Base-by-base conservation (phyloP, 2,329 filamentous ascomycete genomes). In the Cryphonectria parasitica region DNA sequence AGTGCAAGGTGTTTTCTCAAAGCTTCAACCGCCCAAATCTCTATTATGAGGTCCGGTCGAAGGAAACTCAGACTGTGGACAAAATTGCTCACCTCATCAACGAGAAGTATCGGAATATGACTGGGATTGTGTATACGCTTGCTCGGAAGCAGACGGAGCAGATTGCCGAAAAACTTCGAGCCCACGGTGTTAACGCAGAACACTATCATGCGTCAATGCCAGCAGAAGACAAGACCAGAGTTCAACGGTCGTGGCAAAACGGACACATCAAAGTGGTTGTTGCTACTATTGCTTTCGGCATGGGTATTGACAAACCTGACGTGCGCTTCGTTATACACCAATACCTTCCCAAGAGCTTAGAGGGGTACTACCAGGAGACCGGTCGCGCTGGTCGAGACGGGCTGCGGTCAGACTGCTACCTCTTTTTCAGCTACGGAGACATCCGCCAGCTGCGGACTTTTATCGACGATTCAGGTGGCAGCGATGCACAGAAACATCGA, bases 301-400 rank as follows among this genome's bases (percentile, higher is more conserved):
- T 99, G 96, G 96, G 96, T n/a, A 99, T 99, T 74, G 96, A 99
- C 83, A 99, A 99, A 80, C 89, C 95, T 0, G 92, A 99, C 78
- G 96, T 99, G 64, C 92, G 96, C 39, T 99, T 97, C 78, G 96
- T 99, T 45, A 93, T 99, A 56, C 97, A 99, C 78, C 91, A 97
- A 76, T 92, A 90, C 60, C 86, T 99, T 7, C 96, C 96, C 1
- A 98, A 99, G 81, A 98, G 94, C 76, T 83, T 99, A 68, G 96
- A 99, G 81, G 96, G 96, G 0, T 99, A 99, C 80, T 99, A 99
- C 77, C 96, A 99, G 79, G 96, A 99, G 80, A 99, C 96, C 61
- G 96, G 96, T 1, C 92, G 96, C 76, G 96, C 97, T 71, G 96
- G 96, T 8, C 89, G 96, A 78, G 96, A 99, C 79, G 95, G 95